Conservation (phyloP, 768 basidiomycete genomes). For the Phaeolepiota aurea region DNA sequence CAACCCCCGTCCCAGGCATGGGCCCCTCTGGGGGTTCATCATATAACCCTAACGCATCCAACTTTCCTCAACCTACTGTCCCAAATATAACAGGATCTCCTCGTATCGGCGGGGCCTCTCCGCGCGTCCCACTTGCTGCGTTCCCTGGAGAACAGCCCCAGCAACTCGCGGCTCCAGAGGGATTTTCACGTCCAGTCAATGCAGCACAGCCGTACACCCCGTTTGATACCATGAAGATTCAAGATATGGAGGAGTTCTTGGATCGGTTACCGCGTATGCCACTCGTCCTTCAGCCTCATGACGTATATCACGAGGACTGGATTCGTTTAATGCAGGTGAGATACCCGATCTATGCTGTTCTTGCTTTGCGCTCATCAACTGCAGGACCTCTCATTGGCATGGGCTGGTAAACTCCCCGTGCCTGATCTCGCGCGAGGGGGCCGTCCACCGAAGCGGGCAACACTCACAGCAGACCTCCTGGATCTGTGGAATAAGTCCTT, state of each 20-base stretch:
- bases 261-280: slow-evolving; percentile 68
- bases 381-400: slow-evolving; percentile 68
- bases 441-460: slow-evolving; percentile 46
- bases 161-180: slow-evolving; percentile 57
- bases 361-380: not conserved
- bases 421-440: slow-evolving; percentile 39
- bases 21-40: not conserved
- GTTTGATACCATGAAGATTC: slow-evolving; percentile 64
- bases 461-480: slow-evolving; percentile 60
- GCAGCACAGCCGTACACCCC: slow-evolving; percentile 56
- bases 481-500: slow-evolving; percentile 77
- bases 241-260: slow-evolving; percentile 71
- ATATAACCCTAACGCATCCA: slow-evolving; percentile 7
- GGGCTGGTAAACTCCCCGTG: slow-evolving; percentile 70
- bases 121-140: slow-evolving; percentile 20
- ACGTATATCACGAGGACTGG: slow-evolving; percentile 77
- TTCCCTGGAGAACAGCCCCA: slow-evolving; percentile 25
- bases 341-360: not conserved
- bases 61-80: slow-evolving; percentile 11
- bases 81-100: slow-evolving; percentile 9
- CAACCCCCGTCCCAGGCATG: slow-evolving; percentile 45
- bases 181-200: slow-evolving; percentile 68
- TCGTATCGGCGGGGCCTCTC: slow-evolving; percentile 19
- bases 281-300: slow-evolving; percentile 60
- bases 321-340: slow-evolving; percentile 67